These are phyloP conservation scores for Blastomyces gilchristii DNA, from an alignment of 2,329 filamentous ascomycete genomes.

Conservation along the genomic window DNA sequence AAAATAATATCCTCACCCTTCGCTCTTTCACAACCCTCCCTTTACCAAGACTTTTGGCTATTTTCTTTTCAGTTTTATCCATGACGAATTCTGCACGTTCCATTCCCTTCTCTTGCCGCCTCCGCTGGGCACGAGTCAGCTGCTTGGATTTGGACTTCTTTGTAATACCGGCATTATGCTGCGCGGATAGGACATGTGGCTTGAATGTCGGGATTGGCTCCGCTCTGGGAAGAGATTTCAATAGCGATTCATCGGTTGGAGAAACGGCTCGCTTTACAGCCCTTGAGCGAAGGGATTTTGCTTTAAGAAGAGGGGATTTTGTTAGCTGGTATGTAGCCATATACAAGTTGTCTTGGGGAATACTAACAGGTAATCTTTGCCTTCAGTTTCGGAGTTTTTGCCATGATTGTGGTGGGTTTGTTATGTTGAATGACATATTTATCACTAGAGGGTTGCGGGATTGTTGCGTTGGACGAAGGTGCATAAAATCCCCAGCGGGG, in stretches of 20 bases:
- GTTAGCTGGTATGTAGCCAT: conserved; percentile 5
- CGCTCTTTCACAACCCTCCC: conserved; percentile 41
- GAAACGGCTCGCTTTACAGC: conserved; percentile 49
- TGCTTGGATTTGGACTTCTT: conserved; percentile 41
- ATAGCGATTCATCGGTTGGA: conserved; percentile 44
- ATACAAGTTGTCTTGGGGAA: neutral
- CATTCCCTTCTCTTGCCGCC: conserved; percentile 45
- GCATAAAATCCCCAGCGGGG: neutral
- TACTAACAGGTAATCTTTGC: conserved; percentile 22
- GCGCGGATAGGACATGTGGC: conserved; percentile 40
- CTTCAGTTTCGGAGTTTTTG: conserved; percentile 27
- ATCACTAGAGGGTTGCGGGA: neutral
- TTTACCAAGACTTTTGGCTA: conserved; percentile 42
- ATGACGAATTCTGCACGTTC: conserved; percentile 46
- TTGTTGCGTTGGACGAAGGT: neutral
- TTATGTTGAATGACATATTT: neutral
- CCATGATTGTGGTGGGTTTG: conserved; percentile 25
- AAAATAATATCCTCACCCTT: conserved; percentile 22
- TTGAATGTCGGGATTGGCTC: conserved; percentile 31
- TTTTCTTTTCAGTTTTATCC: conserved; percentile 48
- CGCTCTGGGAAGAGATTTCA: conserved; percentile 35
- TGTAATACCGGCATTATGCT: conserved; percentile 42
- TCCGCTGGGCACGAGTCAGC: conserved; percentile 43
- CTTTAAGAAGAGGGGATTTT: conserved; percentile 26
- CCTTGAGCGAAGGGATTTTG: conserved; percentile 46